Base-by-base conservation (phyloP, 768 basidiomycete genomes). In the Chalciporus pseudorubinellus region DNA sequence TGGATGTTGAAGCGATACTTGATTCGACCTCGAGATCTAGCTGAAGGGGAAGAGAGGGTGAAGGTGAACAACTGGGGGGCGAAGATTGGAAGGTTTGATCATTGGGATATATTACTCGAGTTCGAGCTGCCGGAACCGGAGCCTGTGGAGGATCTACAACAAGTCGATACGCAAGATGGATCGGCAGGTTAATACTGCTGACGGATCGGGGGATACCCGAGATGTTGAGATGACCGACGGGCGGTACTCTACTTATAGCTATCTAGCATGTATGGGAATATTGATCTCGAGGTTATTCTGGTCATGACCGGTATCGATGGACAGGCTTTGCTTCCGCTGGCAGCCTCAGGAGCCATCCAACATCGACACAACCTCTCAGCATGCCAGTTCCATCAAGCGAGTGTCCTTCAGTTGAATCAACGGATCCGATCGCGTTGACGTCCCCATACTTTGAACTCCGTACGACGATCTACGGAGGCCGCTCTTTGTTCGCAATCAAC, bases 401-500 rank as follows among this genome's bases (percentile, higher is more conserved):
- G 10, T n/a, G 2, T 13, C 24, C 48, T 28, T 29, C 36, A 26
- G 12, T 36, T 12, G 26, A 21, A 28, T 31, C 11, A 18, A 10
- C 38, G 5, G 16, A 28, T 47, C 49, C 19, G 22, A 20, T 16
- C 28, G 31, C 21, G 29, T 31, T 46, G 11, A 33, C 22, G 46
- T 52, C 53, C 1, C 21, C 52, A 13, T 48, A 50, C 72, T 6
- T 67, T 19, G 53, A 59, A 29, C 51, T 70, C 24, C 55, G 41
- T 47, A 55, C 65, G 1, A 83, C 81, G 21, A 59, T 68, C 8
- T 65, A 77, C 55, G 78, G 80, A 34, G 81, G 83, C 14, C 75
- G 82, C 46, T 77, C 81, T 38, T 71, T 81, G 10, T 82, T 80
- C 48, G 76, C 82, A 10, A 71, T 58, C 12, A 57, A 63, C 28